Conservation (phyloP, 371 early-diverging fungal genomes). For the Mucor sp. region DNA sequence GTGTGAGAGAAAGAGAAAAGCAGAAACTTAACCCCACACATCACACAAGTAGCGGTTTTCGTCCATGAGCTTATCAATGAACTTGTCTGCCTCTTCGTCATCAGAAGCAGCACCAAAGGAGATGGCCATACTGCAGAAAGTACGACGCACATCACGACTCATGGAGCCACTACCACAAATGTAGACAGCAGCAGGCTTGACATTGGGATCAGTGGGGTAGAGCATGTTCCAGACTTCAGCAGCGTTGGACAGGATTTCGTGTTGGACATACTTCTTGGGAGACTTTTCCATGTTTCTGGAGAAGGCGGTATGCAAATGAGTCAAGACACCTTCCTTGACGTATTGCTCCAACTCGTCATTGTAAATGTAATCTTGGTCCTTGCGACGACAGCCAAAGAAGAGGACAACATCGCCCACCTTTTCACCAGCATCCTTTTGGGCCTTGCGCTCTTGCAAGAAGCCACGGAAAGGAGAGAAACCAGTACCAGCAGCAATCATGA, state of each 20-base stretch:
- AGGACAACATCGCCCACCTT: slow-evolving; percentile 42
- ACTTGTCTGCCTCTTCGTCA: slow-evolving; percentile 36
- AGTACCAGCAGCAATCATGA: slow-evolving; percentile 72
- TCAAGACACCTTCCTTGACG: slow-evolving; percentile 50
- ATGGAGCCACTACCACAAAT: slow-evolving; percentile 50
- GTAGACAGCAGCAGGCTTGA: slow-evolving; percentile 34
- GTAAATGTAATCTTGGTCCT: slow-evolving; percentile 74
- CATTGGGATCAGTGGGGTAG: slow-evolving; percentile 15
- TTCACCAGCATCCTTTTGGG: slow-evolving; percentile 22
- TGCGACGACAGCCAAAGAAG: slow-evolving; percentile 85
- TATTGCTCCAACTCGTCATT: slow-evolving; percentile 62
- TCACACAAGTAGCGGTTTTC: slow-evolving; percentile 49
- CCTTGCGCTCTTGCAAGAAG: slow-evolving; percentile 60
- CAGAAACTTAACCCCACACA: slow-evolving; percentile 49
- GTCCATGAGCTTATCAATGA: slow-evolving; percentile 28
- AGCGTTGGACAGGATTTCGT: slow-evolving; percentile 43
- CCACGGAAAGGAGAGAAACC: slow-evolving; percentile 93
- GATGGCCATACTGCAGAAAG: slow-evolving; percentile 37
- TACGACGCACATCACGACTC: slow-evolving; percentile 49
- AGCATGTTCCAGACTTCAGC: slow-evolving; percentile 34
- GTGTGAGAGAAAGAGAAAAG: too few species aligned
- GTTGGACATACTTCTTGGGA: slow-evolving; percentile 46
- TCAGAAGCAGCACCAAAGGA: slow-evolving; percentile 37
- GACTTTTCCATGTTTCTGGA: slow-evolving; percentile 51
- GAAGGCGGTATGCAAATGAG: slow-evolving; percentile 67